Percentiles rank a stretch among this genome's conserved stretches.
Evolutionary conservation across 75 land plant genomes (phyloP).

Genomic region (Sequoiadendron giganteum): DNA sequence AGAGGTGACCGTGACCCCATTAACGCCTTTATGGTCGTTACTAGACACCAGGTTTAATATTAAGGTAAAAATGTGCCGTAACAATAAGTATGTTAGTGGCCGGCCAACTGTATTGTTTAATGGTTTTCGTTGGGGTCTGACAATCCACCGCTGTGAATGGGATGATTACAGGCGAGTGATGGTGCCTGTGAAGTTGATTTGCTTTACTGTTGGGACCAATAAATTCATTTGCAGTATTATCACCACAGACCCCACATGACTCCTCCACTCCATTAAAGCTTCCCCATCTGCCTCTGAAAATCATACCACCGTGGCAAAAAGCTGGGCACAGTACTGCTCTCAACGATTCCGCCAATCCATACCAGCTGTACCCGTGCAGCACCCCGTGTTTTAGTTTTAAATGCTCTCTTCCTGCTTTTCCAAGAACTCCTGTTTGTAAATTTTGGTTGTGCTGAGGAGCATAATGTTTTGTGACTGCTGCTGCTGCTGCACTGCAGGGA

Average conservation of each 20-base stretch:
- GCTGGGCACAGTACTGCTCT: too few species aligned
- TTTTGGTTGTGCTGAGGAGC: not conserved
- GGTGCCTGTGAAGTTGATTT: not conserved
- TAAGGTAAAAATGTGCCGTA: too few species aligned
- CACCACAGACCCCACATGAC: not conserved
- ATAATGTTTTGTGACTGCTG: too few species aligned
- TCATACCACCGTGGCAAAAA: not conserved
- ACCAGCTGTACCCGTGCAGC: not conserved
- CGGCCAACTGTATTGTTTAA: not conserved
- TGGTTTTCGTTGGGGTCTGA: not conserved
- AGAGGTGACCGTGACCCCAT: too few species aligned
- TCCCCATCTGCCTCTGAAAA: not conserved
- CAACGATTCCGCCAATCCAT: not conserved
- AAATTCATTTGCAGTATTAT: not conserved
- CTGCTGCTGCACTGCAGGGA: too few species aligned
- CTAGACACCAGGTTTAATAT: too few species aligned
- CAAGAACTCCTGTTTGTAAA: not conserved
- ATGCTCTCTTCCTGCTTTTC: not conserved
- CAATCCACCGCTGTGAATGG: not conserved
- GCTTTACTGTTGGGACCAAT: not conserved
- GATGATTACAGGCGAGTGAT: not conserved
- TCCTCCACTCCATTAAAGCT: conserved; percentile 3
- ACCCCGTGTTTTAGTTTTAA: not conserved
- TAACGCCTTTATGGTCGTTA: too few species aligned
- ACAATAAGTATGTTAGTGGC: not conserved